These are phyloP conservation scores for Sanghuangporus sanghuang DNA, from an alignment of 1,284 basidiomycete species.

Conservation along the genomic window DNA sequence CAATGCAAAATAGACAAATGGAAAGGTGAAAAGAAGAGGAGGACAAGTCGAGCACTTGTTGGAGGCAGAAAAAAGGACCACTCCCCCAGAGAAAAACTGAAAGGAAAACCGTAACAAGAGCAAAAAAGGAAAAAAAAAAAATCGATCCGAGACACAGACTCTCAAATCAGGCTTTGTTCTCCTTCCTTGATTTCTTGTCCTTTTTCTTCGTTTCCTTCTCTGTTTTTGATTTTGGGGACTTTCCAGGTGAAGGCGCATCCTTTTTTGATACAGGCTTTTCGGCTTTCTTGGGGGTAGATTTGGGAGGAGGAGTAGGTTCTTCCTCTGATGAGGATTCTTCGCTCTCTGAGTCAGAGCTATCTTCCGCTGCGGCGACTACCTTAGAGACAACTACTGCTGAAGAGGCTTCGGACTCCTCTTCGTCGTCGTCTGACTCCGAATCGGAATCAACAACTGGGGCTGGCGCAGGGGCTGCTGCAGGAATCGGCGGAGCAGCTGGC, in stretches of 20 bases:
- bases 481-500: background rate
- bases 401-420: slow-evolving; percentile 14
- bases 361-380: background rate
- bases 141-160: background rate
- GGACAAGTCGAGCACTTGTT: background rate
- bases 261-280: background rate
- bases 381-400: background rate
- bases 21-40: background rate
- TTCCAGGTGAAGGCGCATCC: background rate
- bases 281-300: background rate
- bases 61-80: background rate
- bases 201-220: slow-evolving; percentile 6
- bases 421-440: slow-evolving; percentile 5
- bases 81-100: background rate
- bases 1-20: background rate
- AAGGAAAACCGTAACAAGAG: background rate
- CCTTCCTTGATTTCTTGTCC: slow-evolving; percentile 10
- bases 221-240: background rate
- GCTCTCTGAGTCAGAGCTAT: background rate
- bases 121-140: background rate
- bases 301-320: background rate
- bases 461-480: background rate
- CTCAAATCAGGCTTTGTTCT: background rate
- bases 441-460: background rate
- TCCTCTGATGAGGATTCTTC: background rate